Evolutionary conservation across 148 eudicot genomes (phyloP), one percentile per base, ranked within the genome.

Genomic region (Dysphania ambrosioides): DNA sequence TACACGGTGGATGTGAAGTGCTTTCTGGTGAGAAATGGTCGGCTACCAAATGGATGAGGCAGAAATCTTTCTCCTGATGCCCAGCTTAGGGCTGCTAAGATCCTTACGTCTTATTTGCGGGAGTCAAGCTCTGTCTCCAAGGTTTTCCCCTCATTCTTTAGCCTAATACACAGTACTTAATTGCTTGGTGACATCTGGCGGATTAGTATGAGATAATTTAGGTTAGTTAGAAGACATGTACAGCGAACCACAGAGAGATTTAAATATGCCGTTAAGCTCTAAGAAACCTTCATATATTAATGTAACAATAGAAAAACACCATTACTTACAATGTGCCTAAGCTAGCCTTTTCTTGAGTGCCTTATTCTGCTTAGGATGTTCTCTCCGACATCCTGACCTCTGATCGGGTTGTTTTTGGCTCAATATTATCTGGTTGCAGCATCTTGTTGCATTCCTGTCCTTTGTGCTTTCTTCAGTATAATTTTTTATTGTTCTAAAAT

Each of bases 11-110:
- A 44, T 94, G 98, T 84, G 96, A 87, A 75, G 97, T 94, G 69
- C 70, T 87, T 30, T 71, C 92, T 2, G 98, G 98, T 47, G 97
- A 94, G 82, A 94, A 94, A 74, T 94, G 98, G 98, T 94, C 98
- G 12, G 98, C 98, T 49, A 94, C 98, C 3, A 94, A 94, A 82
- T 94, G 98, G 98, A 94, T 94, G 98, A 85, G 98, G 80, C 96
- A 94, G 82, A 86, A 70, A 80, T 42, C 82, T 61, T 77, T 87
- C 35, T 38, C 74, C n/a, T 89, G 85, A 82, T 15, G 8, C 27
- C n/a, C 42, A 21, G 11, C 41, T 16, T 12, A 40, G 31, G 29
- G 24, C 23, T 40, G 65, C 30, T 4, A 24, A 29, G 36, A 19
- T 42, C 27, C 21, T 31, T 35, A 21, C 18, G 38, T 19, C 38